Conservation (phyloP, 2,329 filamentous ascomycete species). For the Cadophora gregata region DNA sequence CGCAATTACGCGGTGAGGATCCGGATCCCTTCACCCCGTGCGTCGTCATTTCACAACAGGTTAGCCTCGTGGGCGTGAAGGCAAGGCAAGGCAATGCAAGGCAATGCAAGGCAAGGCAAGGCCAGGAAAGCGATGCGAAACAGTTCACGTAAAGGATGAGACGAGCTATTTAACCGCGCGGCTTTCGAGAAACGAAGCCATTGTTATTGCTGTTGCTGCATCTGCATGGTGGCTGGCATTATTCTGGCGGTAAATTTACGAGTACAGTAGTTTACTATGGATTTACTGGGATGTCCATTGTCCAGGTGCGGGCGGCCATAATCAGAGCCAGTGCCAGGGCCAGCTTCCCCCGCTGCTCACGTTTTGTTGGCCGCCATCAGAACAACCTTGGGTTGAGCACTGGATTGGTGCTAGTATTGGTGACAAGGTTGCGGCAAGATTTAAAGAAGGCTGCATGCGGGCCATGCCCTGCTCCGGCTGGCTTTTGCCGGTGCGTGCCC, state of each 20-base stretch:
- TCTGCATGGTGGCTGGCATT: slow-evolving; percentile 11
- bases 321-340: not conserved
- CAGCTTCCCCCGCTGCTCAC: not conserved
- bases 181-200: slow-evolving; percentile 9
- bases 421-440: slow-evolving; percentile 6
- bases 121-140: too few species aligned
- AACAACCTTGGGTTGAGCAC: not conserved
- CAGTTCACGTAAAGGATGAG: slow-evolving; percentile 8
- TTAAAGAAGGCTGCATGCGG: slow-evolving; percentile 14
- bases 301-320: not conserved
- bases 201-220: too few species aligned
- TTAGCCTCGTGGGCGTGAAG: not conserved
- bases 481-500: slow-evolving; percentile 11
- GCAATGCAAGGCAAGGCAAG: too few species aligned
- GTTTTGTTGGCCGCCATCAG: not conserved
- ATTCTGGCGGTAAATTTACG: too few species aligned
- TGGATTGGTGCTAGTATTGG: not conserved
- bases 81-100: too few species aligned
- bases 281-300: too few species aligned
- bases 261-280: too few species aligned
- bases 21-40: slow-evolving; percentile 6
- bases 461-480: slow-evolving; percentile 7
- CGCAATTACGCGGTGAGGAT: slow-evolving; percentile 7
- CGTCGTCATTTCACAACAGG: slow-evolving; percentile 3
- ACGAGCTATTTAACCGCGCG: slow-evolving; percentile 19